Conservation (phyloP, 257 asterid species). For the Nicotiana attenuata region DNA sequence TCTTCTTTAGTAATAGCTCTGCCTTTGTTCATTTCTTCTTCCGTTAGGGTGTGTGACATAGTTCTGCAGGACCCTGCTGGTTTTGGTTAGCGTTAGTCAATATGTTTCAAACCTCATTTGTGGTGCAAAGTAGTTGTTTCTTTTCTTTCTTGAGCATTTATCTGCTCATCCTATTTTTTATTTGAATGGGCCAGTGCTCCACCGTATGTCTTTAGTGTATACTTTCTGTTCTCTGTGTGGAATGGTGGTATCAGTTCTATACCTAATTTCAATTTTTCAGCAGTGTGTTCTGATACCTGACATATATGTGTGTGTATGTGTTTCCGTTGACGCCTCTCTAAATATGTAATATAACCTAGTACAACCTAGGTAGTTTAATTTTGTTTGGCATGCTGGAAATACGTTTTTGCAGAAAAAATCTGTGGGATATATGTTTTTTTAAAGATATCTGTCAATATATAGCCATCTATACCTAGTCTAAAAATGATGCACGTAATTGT, state of each 20-base stretch:
- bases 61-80: neutral
- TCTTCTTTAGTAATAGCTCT: neutral
- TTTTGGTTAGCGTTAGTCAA: neutral
- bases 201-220: neutral
- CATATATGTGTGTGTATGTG: neutral
- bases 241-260: neutral
- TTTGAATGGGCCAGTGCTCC: neutral
- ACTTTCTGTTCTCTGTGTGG: neutral
- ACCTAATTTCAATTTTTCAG: neutral
- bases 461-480: neutral
- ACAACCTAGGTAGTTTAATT: neutral
- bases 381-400: neutral
- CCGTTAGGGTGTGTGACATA: neutral
- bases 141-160: neutral
- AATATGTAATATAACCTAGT: neutral
- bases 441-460: neutral
- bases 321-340: neutral
- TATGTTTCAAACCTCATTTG: neutral
- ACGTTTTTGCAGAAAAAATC: neutral
- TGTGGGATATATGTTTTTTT: neutral
- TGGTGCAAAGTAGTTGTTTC: constrained; percentile 2
- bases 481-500: neutral
- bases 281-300: neutral
- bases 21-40: constrained; percentile 4
- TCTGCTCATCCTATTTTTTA: neutral